Conservation (phyloP, 1,284 basidiomycete species). For the Meira nashicola region DNA sequence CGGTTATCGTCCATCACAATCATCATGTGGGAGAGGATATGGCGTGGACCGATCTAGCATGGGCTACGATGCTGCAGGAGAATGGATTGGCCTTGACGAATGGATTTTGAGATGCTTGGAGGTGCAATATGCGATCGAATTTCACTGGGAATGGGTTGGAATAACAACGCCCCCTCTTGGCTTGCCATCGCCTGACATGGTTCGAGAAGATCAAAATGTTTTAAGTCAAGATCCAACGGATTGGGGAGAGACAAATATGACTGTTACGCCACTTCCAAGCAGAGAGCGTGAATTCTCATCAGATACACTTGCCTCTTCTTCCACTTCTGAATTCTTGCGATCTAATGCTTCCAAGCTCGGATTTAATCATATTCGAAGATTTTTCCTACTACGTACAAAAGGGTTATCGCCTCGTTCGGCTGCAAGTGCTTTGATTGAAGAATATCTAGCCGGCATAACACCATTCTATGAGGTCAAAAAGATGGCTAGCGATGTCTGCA, state of each 20-base stretch:
- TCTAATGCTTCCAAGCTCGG: constrained; percentile 23
- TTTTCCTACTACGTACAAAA: constrained; percentile 26
- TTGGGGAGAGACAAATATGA: constrained; percentile 22
- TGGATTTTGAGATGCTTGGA: constrained; percentile 35
- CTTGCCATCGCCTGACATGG: background rate
- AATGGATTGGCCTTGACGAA: constrained; percentile 32
- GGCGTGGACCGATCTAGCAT: constrained; percentile 1
- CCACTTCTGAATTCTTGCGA: background rate
- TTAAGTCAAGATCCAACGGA: constrained; percentile 23
- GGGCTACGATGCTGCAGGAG: constrained; percentile 27
- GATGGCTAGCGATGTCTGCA: constrained; percentile 21
- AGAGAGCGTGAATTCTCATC: constrained; percentile 21
- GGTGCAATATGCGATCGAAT: constrained; percentile 20
- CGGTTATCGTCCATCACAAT: background rate
- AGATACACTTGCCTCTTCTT: background rate
- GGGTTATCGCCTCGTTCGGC: constrained; percentile 25
- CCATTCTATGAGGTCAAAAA: constrained; percentile 24
- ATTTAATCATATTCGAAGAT: constrained; percentile 27
- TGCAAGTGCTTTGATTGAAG: constrained; percentile 26
- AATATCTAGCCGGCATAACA: constrained; percentile 11
- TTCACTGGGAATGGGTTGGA: background rate
- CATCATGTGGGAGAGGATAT: background rate
- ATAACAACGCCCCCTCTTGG: background rate
- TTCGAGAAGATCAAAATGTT: background rate
- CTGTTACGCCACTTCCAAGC: constrained; percentile 8